Evolutionary conservation across 2,329 filamentous ascomycete species (phyloP), one percentile per base, ranked within the genome.

Genomic region (Claviceps pazoutovae): DNA sequence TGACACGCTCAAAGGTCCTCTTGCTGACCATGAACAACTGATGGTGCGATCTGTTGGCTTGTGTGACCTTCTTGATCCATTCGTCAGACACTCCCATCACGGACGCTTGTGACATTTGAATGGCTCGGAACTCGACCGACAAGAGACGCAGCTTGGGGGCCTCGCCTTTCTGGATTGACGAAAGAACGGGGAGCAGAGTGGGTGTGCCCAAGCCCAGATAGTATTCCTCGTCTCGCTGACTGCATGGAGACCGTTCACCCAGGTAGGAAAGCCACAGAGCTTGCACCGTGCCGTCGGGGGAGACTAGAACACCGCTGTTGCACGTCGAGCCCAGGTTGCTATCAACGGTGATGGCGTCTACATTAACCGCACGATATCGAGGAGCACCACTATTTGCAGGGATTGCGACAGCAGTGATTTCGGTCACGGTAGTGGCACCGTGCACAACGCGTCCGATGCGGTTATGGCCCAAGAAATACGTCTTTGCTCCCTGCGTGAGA

Each of bases 21-120:
- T 98, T 98, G 61, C 88, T 85, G 34, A 98, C 88, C 86, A 98
- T 96, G 73, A 98, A 98, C 39, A 98, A 79, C 69, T 98, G 93
- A 64, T 98, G 93, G 53, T 89, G 86, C 49, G 93, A 84, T 41
- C 88, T 86, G 66, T 98, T 96, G 56, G 88, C 88, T 57, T 83
- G 75, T 50, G 93, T 84, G 2, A 96, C 91, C 67, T 88, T 86
- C 59, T 87, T 78, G 60, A 98, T 95, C 93, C 91, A 97, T 56
- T 94, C 84, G 61, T 97, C 90, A 0, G 87, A 88, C 1, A 97
- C 88, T 9, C 93, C 93, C 90, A 98, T 97, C 58, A 97, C 88
- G 39, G 90, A 85, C 16, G 88, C 91, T 69, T 98, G 93, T 41
- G 86, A 86, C 91, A 98, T 97, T 62, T 95, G 89, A 34, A 98